Percentiles rank a stretch among this genome's conserved stretches.
Evolutionary conservation across 306 rosid genomes (phyloP).

Genomic region (Fragaria iinumae): DNA sequence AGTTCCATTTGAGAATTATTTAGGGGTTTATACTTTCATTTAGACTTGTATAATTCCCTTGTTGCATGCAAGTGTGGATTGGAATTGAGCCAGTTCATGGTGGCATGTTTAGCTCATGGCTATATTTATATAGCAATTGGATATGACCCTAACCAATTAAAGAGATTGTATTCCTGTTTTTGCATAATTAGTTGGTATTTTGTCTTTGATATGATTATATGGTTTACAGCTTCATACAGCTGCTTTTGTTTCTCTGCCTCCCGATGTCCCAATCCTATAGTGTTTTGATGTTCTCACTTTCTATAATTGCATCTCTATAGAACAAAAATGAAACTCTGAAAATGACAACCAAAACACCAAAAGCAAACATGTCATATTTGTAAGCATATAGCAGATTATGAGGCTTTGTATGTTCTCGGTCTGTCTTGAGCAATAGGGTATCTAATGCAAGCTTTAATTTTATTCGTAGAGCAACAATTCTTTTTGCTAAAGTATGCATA

Average conservation of each 20-base stretch:
- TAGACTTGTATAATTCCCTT: not conserved
- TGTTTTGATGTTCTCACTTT: not conserved
- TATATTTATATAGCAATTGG: constrained; percentile 10
- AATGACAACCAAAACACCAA: constrained; percentile 3
- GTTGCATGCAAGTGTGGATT: not conserved
- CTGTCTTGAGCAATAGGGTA: not conserved
- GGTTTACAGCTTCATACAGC: constrained; percentile 32
- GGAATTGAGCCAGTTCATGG: constrained; percentile 19
- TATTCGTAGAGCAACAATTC: not conserved
- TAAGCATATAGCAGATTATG: not conserved
- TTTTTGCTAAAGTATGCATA: not conserved
- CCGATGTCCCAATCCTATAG: not conserved
- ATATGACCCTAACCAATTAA: constrained; percentile 12
- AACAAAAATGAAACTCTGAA: not conserved
- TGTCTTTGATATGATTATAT: constrained; percentile 1
- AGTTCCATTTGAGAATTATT: not conserved
- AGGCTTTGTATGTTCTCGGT: not conserved
- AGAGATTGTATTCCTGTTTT: not conserved
- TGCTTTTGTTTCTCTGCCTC: constrained; percentile 11
- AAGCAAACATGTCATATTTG: not conserved
- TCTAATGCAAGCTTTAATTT: not conserved
- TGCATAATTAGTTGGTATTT: not conserved
- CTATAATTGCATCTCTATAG: not conserved
- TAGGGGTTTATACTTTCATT: not conserved
- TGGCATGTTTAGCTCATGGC: constrained; percentile 1